Evolutionary conservation across 257 asterid species (phyloP).

Genomic region (Ballota nigra): DNA sequence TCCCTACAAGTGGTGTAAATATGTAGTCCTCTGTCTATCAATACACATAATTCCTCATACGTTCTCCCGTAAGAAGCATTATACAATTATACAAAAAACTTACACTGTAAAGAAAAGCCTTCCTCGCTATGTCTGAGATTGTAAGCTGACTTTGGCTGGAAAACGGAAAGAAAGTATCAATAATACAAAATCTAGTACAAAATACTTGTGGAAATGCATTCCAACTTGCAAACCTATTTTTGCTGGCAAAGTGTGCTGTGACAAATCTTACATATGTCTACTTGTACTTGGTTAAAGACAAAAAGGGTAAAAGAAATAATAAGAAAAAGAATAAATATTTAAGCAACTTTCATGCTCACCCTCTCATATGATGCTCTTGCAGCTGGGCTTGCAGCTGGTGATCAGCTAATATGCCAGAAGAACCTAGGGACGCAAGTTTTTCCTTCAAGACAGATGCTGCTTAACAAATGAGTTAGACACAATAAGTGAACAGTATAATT

Average conservation of each 20-base stretch:
- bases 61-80: neutral
- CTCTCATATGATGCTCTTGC: conserved; percentile 92
- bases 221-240: neutral
- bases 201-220: neutral
- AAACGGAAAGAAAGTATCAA: conserved; percentile 29
- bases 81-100: conserved; percentile 26
- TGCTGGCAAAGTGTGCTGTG: neutral
- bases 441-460: conserved; percentile 97
- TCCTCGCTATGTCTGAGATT: conserved; percentile 94
- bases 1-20: neutral
- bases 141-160: conserved; percentile 92
- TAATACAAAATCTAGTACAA: conserved; percentile 4
- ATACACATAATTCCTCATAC: neutral
- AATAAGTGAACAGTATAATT: conserved; percentile 8
- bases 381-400: conserved; percentile 97
- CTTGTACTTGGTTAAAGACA: neutral
- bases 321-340: neutral
- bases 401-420: conserved; percentile 98
- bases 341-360: conserved; percentile 53
- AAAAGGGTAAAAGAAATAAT: neutral
- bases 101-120: conserved; percentile 98
- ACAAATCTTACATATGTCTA: neutral
- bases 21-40: neutral
- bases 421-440: conserved; percentile 93
- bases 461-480: conserved; percentile 27